A percentile compares a stretch with the other conserved stretches of the same genome.
phyloP scores from a whole-genome alignment of 1,284 basidiomycete genomes.

The Mycosarcoma mackinlayi region DNA sequence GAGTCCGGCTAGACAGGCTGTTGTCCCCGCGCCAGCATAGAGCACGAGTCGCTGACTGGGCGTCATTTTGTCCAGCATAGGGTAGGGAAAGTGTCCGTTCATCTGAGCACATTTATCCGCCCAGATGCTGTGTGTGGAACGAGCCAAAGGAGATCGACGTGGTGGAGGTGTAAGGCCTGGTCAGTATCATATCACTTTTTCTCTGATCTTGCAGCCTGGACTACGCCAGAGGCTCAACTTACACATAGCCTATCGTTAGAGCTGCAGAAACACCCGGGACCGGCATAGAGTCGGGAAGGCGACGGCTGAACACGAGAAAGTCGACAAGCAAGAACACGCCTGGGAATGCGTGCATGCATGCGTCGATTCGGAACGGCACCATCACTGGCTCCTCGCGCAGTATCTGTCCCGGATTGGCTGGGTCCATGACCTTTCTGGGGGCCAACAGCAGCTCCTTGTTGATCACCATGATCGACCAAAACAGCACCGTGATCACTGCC shows the following conservation, averaged over 20 bases:
- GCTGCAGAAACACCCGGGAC: conserved; percentile 6
- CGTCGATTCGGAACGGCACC: conserved; percentile 48
- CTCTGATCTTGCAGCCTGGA: no score
- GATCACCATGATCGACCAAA: conserved; percentile 50
- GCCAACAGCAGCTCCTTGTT: conserved; percentile 49
- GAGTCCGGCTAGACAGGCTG: conserved; percentile 8
- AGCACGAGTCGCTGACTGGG: conserved; percentile 18
- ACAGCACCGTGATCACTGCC: conserved; percentile 50
- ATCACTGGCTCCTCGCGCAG: conserved; percentile 37
- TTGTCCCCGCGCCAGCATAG: conserved; percentile 21
- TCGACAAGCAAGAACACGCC: conserved; percentile 52
- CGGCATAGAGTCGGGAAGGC: conserved; percentile 19
- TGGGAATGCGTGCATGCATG: conserved; percentile 55
- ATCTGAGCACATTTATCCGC: conserved; percentile 45
- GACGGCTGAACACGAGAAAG: conserved; percentile 36
- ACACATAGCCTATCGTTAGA: conserved; percentile 19
- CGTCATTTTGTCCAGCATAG: conserved; percentile 45
- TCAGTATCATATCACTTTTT: no score
- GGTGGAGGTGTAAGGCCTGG: no score
- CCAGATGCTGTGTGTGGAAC: conserved; percentile 30
- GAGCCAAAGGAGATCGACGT: not conserved
- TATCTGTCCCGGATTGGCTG: conserved; percentile 50
- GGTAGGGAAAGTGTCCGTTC: conserved; percentile 54
- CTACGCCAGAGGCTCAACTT: no score
- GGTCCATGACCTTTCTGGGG: conserved; percentile 40